Conservation (phyloP, 306 rosid genomes). For the Lathyrus oleraceus region DNA sequence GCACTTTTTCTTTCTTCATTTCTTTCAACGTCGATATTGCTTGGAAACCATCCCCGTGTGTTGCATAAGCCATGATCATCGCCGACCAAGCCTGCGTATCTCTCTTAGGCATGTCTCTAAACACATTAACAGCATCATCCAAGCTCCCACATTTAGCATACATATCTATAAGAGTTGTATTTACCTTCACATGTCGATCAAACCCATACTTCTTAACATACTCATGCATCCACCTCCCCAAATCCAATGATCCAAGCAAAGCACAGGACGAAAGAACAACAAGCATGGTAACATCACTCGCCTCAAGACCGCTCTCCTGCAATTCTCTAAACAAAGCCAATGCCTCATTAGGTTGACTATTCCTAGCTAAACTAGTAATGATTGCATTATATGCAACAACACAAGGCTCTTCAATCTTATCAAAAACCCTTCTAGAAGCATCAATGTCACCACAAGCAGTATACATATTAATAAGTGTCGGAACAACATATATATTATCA, state of each 20-base stretch:
- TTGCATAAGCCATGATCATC: constrained; percentile 72
- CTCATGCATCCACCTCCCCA: constrained; percentile 88
- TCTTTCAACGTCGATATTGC: constrained; percentile 64
- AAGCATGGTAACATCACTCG: constrained; percentile 82
- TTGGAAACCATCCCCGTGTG: constrained; percentile 66
- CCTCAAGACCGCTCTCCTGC: constrained; percentile 60
- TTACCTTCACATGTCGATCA: constrained; percentile 70
- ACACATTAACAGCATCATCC: constrained; percentile 63
- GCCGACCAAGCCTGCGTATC: constrained; percentile 89
- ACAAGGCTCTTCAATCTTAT: constrained; percentile 63
- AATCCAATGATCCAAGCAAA: constrained; percentile 66
- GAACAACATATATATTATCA: constrained; percentile 54
- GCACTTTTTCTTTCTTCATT: constrained; percentile 57
- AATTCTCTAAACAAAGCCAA: constrained; percentile 75
- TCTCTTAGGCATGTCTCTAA: constrained; percentile 58
- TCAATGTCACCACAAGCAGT: constrained; percentile 55
- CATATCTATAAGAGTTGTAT: constrained; percentile 84
- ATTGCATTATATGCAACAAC: constrained; percentile 71
- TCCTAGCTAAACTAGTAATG: constrained; percentile 61
- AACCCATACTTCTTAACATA: constrained; percentile 71
- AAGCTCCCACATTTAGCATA: constrained; percentile 83
- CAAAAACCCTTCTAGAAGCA: constrained; percentile 66
- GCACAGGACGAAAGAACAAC: constrained; percentile 69
- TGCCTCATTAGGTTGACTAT: constrained; percentile 71
- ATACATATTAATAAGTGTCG: constrained; percentile 74